A percentile compares a stretch with the other conserved stretches of the same genome.
Conservation (phyloP, 768 basidiomycete species). For the Termitomyces sp. region DNA sequence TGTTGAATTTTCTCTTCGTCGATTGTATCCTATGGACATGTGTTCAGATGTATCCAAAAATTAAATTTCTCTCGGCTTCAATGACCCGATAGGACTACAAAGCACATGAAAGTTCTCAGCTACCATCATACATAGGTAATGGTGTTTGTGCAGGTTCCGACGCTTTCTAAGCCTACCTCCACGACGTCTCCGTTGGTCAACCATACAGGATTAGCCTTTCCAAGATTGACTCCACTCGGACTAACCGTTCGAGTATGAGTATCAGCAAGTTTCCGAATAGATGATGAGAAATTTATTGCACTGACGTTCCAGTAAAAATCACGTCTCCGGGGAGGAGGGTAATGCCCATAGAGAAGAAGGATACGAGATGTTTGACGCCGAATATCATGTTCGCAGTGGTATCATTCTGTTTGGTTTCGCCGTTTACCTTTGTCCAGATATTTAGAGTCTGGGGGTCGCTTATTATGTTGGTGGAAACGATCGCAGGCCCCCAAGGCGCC, state of each 20-base stretch:
- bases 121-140: slow-evolving; percentile 14
- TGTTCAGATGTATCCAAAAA: too few species aligned
- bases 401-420: slow-evolving; percentile 34
- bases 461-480: slow-evolving; percentile 35
- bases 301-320: slow-evolving; percentile 42
- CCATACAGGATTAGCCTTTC: slow-evolving; percentile 23
- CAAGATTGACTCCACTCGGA: slow-evolving; percentile 19
- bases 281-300: background rate
- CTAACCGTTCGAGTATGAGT: slow-evolving; percentile 5
- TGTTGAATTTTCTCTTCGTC: too few species aligned
- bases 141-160: slow-evolving; percentile 24
- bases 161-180: slow-evolving; percentile 24
- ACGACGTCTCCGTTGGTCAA: slow-evolving; percentile 24
- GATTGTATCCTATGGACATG: too few species aligned
- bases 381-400: slow-evolving; percentile 42
- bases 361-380: slow-evolving; percentile 35
- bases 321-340: slow-evolving; percentile 40
- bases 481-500: slow-evolving; percentile 40
- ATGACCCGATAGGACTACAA: too few species aligned
- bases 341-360: slow-evolving; percentile 43
- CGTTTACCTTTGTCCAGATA: slow-evolving; percentile 40
- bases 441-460: slow-evolving; percentile 36
- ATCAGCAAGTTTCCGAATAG: background rate
- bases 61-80: too few species aligned
- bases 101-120: background rate